A percentile compares a stretch with the other conserved stretches of the same genome.
These are phyloP conservation scores for Pelargonium australe DNA, from an alignment of 441 rosid genomes.

Conservation along the genomic window DNA sequence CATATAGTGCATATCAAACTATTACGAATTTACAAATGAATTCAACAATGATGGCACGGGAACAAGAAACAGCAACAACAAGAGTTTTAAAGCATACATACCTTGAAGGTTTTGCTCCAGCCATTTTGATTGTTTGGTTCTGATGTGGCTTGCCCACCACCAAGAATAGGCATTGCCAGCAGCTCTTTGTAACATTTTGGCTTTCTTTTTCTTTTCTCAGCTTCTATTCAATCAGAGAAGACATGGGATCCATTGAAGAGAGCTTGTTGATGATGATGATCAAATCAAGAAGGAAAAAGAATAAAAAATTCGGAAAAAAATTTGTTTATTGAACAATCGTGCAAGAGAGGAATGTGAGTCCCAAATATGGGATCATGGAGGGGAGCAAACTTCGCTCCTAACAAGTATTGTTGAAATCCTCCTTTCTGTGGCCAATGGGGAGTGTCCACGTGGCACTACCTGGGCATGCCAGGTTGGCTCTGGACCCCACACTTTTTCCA, in stretches of 20 bases:
- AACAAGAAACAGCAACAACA: too few relatives aligned
- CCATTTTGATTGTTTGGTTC: slow-evolving; percentile 98
- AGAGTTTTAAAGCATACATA: slow-evolving; percentile 11
- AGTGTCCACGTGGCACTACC: slow-evolving; percentile 1
- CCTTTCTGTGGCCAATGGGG: not conserved
- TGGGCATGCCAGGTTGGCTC: not conserved
- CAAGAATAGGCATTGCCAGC: slow-evolving; percentile 92
- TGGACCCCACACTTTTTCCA: not conserved
- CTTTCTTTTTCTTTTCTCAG: not conserved
- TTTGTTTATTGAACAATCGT: slow-evolving; percentile 19
- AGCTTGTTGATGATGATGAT: not conserved
- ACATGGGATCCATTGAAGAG: slow-evolving; percentile 21
- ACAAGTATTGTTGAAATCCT: not conserved
- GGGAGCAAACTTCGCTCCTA: slow-evolving; percentile 8
- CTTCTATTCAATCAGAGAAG: slow-evolving; percentile 13
- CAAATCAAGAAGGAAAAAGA: not conserved
- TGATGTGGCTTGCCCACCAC: slow-evolving; percentile 99
- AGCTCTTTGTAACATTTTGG: slow-evolving; percentile 78
- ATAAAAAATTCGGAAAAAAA: not conserved
- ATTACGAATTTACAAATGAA: too few relatives aligned
- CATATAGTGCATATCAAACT: too few relatives aligned
- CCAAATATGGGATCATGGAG: slow-evolving; percentile 1
- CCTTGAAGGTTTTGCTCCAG: slow-evolving; percentile 89
- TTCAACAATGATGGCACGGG: too few relatives aligned
- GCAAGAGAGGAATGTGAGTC: slow-evolving; percentile 20